Base-by-base conservation (phyloP, 371 early-diverging fungal species). In the Paraphysoderma sedebokerense region DNA sequence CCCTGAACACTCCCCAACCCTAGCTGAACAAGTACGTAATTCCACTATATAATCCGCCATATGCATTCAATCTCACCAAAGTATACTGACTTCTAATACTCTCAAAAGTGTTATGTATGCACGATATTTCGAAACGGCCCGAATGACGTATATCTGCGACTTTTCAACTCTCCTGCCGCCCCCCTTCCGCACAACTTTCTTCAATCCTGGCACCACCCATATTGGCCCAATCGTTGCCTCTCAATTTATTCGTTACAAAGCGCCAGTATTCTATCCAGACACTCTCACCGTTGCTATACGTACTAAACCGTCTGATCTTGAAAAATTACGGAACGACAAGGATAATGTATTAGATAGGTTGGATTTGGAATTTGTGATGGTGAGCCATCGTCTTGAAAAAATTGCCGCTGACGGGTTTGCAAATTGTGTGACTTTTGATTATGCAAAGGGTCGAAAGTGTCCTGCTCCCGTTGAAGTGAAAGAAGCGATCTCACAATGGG, bases 181-280 rank as follows among this genome's bases (percentile, higher is more conserved):
- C 15, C 27, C 27, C 41, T 13, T 13, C 27, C 41, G 41, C 27
- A 26, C 24, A 26, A 20, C 41, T 15, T 40, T 35, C 5, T 29
- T 28, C 24, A 29, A 40, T 40, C 46, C 46, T 23, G 13, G 38
- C 38, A 12, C 31, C 17, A 28, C 6, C 15, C 19, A 45, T 17
- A 15, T 40, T 3, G 46, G 37, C 1, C 46, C 46, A 15, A 46
- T 46, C 19, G 46, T 46, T 15, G 46, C 46, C 17, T 19, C 15
- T 3, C 26, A 37, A 17, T 37, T 24, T 6, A 46, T 40, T 12
- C 46, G 46, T 22, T 46, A 36, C 41, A 29, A 28, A 24, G 46
- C 46, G 6, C 46, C 29, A 6, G 46, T 46, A n/a, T 40, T 37
- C 5, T 46, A 36, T 8, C 46, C 46, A 0, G 46, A 46, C 46